Percentiles rank a stretch among this genome's conserved stretches.
These are phyloP conservation scores for Diaporthe longicolla DNA, from an alignment of 2,329 filamentous ascomycete genomes.

Conservation along the genomic window DNA sequence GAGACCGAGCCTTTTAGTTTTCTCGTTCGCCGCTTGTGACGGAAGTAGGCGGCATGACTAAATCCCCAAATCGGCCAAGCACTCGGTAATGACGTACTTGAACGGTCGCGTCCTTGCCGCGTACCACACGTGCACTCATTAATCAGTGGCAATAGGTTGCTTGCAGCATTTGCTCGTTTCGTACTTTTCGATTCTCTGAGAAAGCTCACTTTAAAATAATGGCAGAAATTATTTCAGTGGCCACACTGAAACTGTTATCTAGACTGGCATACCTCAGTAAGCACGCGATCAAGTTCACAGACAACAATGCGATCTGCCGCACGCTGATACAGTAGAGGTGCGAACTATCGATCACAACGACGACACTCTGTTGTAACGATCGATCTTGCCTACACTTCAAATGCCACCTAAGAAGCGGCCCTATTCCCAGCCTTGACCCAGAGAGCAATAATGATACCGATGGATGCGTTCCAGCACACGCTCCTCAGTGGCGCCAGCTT, in stretches of 20 bases:
- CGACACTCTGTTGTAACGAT: neutral
- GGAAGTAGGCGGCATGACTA: constrained; percentile 27
- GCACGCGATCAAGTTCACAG: no score
- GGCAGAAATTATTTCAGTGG: no score
- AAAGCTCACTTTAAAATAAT: no score
- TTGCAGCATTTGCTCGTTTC: neutral
- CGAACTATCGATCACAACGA: no score
- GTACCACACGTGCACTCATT: constrained; percentile 19
- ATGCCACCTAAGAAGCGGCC: constrained; percentile 40
- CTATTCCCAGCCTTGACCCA: constrained; percentile 59
- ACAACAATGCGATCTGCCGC: no score
- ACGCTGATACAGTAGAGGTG: no score
- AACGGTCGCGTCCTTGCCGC: constrained; percentile 33
- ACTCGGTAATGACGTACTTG: constrained; percentile 34
- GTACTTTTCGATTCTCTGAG: no score
- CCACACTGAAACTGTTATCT: no score
- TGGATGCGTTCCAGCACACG: constrained; percentile 54
- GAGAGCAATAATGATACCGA: constrained; percentile 53
- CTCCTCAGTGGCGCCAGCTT: constrained; percentile 55
- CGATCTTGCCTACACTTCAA: neutral
- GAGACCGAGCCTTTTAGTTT: neutral
- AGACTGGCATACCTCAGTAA: no score
- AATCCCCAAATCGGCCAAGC: constrained; percentile 27
- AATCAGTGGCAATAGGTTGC: neutral
- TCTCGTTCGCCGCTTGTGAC: constrained; percentile 16